These are phyloP conservation scores for Paecilomyces sp. DNA, from an alignment of 2,329 filamentous ascomycete species.

Conservation along the genomic window DNA sequence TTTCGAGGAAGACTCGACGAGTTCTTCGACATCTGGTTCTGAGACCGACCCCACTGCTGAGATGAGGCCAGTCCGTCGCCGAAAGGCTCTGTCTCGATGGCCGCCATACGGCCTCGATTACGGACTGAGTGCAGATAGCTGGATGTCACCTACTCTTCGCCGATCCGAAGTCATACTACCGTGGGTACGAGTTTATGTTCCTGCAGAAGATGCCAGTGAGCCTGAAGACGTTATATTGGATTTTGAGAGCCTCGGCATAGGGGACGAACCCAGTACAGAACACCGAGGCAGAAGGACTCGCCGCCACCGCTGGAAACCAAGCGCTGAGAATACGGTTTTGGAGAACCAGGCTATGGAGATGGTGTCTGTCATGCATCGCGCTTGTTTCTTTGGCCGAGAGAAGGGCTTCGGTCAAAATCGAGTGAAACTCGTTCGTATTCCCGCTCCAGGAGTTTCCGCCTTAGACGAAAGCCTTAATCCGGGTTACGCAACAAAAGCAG, in stretches of 20 bases:
- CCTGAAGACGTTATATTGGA: background rate
- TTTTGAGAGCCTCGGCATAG: background rate
- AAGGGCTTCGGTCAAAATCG: conserved; percentile 30
- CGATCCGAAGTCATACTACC: conserved; percentile 25
- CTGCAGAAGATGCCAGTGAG: conserved; percentile 1
- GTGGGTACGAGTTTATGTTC: conserved; percentile 21
- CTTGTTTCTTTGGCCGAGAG: conserved; percentile 38
- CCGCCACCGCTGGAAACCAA: background rate
- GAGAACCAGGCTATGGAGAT: conserved; percentile 33
- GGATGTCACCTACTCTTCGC: conserved; percentile 12
- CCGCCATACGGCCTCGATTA: conserved; percentile 32
- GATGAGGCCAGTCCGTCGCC: conserved; percentile 16
- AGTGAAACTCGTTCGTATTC: conserved; percentile 17
- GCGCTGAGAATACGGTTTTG: conserved; percentile 18
- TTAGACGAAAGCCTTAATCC: background rate
- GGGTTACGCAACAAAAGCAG: background rate
- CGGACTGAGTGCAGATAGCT: conserved; percentile 12
- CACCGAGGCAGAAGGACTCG: background rate
- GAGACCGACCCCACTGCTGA: background rate
- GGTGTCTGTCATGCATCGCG: conserved; percentile 33
- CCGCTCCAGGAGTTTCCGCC: background rate
- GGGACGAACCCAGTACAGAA: background rate
- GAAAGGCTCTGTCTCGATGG: conserved; percentile 32
- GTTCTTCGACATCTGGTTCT: background rate
- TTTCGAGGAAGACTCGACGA: background rate